These are phyloP conservation scores for Sphaerulina vaccinii DNA, from an alignment of 2,329 filamentous ascomycete genomes.

Conservation along the genomic window DNA sequence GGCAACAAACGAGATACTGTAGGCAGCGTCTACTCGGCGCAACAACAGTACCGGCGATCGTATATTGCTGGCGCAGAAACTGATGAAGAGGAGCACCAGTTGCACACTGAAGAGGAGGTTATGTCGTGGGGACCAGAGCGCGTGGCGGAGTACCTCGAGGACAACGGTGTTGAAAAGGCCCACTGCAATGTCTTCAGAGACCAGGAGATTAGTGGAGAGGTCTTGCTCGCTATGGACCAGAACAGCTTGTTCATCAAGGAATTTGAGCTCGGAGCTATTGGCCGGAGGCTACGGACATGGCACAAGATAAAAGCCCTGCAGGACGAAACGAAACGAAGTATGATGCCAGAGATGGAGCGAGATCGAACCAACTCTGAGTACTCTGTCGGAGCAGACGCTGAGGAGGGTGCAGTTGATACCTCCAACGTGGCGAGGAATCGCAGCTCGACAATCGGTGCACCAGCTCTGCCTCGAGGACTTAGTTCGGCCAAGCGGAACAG, in stretches of 20 bases:
- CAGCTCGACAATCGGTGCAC: slow-evolving; percentile 43
- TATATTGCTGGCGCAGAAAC: slow-evolving; percentile 95
- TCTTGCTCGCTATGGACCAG: slow-evolving; percentile 91
- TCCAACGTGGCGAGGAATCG: slow-evolving; percentile 42
- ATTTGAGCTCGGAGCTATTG: slow-evolving; percentile 88
- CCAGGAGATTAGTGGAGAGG: slow-evolving; percentile 93
- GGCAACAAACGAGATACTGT: slow-evolving; percentile 42
- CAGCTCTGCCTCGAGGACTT: slow-evolving; percentile 22
- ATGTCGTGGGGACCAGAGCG: slow-evolving; percentile 74
- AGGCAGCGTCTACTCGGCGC: slow-evolving; percentile 84
- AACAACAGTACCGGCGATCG: slow-evolving; percentile 68
- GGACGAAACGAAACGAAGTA: slow-evolving; percentile 71
- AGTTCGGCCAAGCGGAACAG: slow-evolving; percentile 23
- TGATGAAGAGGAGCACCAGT: slow-evolving; percentile 79
- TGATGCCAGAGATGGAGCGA: slow-evolving; percentile 40
- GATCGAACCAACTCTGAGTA: slow-evolving; percentile 42
- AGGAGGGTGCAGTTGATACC: slow-evolving; percentile 42
- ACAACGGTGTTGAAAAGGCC: slow-evolving; percentile 77
- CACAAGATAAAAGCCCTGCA: slow-evolving; percentile 92
- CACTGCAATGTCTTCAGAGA: slow-evolving; percentile 94
- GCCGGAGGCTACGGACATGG: slow-evolving; percentile 83
- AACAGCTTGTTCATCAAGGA: slow-evolving; percentile 93
- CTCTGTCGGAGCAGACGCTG: slow-evolving; percentile 39
- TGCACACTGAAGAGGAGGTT: slow-evolving; percentile 72
- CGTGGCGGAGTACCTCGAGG: slow-evolving; percentile 86